Conservation (phyloP, 1,284 basidiomycete genomes). For the Ustilago tritici region DNA sequence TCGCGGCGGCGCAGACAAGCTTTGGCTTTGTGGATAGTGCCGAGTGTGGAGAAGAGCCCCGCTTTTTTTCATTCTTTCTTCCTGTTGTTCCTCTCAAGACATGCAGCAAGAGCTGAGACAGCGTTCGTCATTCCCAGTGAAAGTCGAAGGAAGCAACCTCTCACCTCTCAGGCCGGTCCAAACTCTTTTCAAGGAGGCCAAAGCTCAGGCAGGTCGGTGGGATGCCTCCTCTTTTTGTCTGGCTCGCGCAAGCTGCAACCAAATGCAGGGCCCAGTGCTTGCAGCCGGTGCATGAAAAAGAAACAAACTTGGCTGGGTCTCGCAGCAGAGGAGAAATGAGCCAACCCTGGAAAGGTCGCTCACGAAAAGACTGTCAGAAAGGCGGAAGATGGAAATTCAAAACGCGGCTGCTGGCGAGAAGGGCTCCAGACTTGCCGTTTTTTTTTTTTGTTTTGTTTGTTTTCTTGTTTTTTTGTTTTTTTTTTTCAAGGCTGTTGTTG, state of each 20-base stretch:
- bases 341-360: background rate
- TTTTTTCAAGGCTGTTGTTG: too few species aligned
- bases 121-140: background rate
- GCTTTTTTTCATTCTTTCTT: background rate
- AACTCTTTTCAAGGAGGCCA: background rate
- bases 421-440: background rate
- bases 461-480: too few species aligned
- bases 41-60: background rate
- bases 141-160: background rate
- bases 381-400: background rate
- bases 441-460: too few species aligned
- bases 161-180: background rate
- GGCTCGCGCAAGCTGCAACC: background rate
- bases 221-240: background rate
- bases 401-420: background rate
- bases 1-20: background rate
- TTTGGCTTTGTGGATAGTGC: background rate
- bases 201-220: slow-evolving; percentile 1
- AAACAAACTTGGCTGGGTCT: background rate
- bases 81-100: background rate
- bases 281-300: slow-evolving; percentile 2
- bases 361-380: background rate
- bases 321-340: background rate
- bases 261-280: background rate
- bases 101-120: slow-evolving; percentile 5